Conservation (phyloP, 1,284 basidiomycete species). For the Marasmius sp. region DNA sequence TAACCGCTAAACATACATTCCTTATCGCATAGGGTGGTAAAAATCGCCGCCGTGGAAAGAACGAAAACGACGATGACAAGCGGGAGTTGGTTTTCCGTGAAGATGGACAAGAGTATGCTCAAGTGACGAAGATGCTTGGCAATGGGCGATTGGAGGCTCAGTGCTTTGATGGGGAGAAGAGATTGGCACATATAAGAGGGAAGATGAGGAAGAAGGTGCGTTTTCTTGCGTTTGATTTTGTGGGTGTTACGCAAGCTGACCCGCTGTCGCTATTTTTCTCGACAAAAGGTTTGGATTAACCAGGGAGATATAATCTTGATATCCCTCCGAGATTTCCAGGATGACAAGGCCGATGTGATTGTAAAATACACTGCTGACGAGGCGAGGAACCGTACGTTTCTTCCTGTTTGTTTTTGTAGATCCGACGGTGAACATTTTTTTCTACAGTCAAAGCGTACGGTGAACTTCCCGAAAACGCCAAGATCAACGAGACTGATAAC, state of each 20-base stretch:
- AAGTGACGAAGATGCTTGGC: conserved; percentile 98
- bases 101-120: conserved; percentile 99
- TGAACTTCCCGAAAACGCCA: conserved; percentile 95
- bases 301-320: conserved; percentile 97
- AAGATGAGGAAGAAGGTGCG: conserved; percentile 99
- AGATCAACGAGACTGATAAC: conserved; percentile 97
- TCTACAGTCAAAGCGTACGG: conserved; percentile 90
- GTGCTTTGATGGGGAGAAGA: conserved; percentile 98
- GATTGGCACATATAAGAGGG: conserved; percentile 96
- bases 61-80: conserved; percentile 98
- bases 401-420: conserved; percentile 3
- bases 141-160: conserved; percentile 96
- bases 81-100: conserved; percentile 98
- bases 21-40: conserved; percentile 84
- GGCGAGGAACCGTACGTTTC: conserved; percentile 72
- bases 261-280: background rate
- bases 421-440: background rate
- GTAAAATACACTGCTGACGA: conserved; percentile 98
- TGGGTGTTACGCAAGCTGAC: conserved; percentile 5
- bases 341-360: conserved; percentile 99
- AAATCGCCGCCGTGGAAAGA: conserved; percentile 99
- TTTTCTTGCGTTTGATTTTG: conserved; percentile 5
- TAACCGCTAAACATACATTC: background rate
- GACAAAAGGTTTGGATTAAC: conserved; percentile 94
- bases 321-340: conserved; percentile 98